A percentile compares a stretch with the other conserved stretches of the same genome.
phyloP scores from a whole-genome alignment of 2,329 filamentous ascomycete species.

The Colletotrichum sp. region DNA sequence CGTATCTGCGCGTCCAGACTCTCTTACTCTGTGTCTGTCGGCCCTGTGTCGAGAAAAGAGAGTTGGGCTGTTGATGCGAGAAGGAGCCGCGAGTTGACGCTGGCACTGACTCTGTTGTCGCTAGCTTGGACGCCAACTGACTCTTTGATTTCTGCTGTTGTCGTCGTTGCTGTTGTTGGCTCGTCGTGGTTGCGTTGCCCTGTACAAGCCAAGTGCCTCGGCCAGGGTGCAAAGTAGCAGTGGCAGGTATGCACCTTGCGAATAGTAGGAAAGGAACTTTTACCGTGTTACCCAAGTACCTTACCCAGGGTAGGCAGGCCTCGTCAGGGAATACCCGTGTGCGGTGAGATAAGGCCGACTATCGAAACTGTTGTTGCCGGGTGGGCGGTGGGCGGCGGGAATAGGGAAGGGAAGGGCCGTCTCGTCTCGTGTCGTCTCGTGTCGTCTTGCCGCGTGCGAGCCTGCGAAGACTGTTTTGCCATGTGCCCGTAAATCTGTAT shows the following conservation, averaged over 20 bases:
- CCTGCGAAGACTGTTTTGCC: neutral
- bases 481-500: neutral
- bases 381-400: neutral
- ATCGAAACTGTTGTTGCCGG: neutral
- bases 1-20: neutral
- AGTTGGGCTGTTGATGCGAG: conserved; percentile 6
- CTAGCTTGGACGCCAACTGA: conserved; percentile 1
- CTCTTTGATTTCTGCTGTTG: neutral
- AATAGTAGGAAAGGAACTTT: neutral
- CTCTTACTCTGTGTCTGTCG: neutral
- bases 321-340: neutral
- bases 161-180: neutral
- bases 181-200: neutral
- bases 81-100: conserved; percentile 5
- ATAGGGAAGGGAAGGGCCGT: neutral
- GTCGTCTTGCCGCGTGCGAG: neutral
- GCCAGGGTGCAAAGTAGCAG: neutral
- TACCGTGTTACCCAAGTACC: neutral
- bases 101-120: conserved; percentile 6
- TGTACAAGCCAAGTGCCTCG: neutral
- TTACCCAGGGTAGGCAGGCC: neutral
- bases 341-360: neutral
- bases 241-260: neutral
- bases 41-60: neutral
- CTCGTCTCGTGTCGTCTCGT: neutral